A percentile compares a stretch with the other conserved stretches of the same genome.
phyloP scores from a whole-genome alignment of 2,329 filamentous ascomycete species.

The Alternaria consortialis region DNA sequence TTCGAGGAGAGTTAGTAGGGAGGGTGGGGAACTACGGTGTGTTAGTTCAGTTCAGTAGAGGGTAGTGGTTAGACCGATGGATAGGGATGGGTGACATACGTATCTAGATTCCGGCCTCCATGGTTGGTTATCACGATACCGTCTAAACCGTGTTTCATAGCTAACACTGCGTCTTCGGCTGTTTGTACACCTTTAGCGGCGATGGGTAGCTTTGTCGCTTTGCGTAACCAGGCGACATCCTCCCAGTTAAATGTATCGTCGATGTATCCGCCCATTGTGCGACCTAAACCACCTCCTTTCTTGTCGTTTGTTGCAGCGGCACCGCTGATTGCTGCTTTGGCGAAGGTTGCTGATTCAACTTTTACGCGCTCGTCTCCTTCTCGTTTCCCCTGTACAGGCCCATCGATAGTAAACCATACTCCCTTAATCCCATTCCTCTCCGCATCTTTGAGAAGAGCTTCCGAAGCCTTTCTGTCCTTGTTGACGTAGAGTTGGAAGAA shows the following conservation, averaged over 20 bases:
- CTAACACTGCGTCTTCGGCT: not conserved
- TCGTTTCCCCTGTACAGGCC: constrained; percentile 35
- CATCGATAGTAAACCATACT: constrained; percentile 37
- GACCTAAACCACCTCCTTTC: constrained; percentile 65
- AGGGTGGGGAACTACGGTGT: not conserved
- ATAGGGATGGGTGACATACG: not conserved
- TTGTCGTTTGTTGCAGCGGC: constrained; percentile 60
- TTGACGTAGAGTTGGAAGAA: constrained; percentile 44
- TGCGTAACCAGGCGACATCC: constrained; percentile 54
- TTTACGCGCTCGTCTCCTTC: constrained; percentile 37
- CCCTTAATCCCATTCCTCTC: constrained; percentile 24
- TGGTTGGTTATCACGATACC: not conserved
- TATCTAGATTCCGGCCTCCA: not conserved
- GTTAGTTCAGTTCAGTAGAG: not conserved
- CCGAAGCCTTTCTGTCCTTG: constrained; percentile 20
- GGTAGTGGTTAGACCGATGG: not conserved
- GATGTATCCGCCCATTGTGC: constrained; percentile 66
- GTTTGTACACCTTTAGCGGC: constrained; percentile 9
- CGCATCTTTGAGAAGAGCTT: constrained; percentile 28
- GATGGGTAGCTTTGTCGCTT: constrained; percentile 44
- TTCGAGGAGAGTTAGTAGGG: constrained; percentile 69
- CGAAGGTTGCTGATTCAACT: constrained; percentile 37
- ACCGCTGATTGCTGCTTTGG: constrained; percentile 56
- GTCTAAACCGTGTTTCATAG: constrained; percentile 15
- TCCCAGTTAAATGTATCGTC: constrained; percentile 28